phyloP scores from a whole-genome alignment of 2,329 filamentous ascomycete genomes.

The Trichoderma polysporum region DNA sequence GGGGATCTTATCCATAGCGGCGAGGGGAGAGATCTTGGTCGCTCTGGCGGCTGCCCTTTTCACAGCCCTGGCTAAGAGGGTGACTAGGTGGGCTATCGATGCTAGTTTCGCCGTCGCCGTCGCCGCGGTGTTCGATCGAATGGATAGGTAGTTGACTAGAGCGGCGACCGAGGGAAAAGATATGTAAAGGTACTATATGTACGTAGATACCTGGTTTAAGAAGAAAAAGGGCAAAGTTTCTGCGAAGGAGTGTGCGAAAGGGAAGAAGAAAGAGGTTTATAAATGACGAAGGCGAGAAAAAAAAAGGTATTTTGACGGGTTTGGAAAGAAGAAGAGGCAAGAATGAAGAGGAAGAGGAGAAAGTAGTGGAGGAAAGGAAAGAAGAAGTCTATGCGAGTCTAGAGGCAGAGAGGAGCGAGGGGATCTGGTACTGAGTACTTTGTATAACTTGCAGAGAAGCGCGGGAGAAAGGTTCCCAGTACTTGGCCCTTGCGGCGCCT shows the following conservation, averaged over 20 bases:
- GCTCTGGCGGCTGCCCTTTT: conserved; percentile 37
- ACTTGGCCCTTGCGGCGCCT: conserved; percentile 1
- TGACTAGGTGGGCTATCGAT: conserved; percentile 63
- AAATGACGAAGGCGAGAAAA: not conserved
- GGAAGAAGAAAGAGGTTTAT: not conserved
- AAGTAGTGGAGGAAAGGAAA: not conserved
- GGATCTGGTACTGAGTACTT: not conserved
- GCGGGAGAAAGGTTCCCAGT: not conserved
- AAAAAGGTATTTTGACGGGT: not conserved
- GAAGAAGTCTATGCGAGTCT: not conserved
- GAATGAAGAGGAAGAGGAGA: conserved; percentile 9
- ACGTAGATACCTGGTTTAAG: conserved; percentile 6
- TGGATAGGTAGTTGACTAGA: conserved; percentile 23
- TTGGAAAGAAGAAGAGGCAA: not conserved
- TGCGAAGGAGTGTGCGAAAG: conserved; percentile 5
- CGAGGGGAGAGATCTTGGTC: not conserved
- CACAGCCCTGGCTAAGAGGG: conserved; percentile 31
- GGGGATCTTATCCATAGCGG: conserved; percentile 43
- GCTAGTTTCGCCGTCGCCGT: conserved; percentile 1
- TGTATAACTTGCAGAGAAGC: too few relatives aligned
- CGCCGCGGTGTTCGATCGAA: not conserved
- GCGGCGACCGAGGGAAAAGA: not conserved
- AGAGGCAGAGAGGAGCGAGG: not conserved
- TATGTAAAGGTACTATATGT: not conserved
- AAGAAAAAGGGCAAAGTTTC: not conserved